Evolutionary conservation across 2,329 filamentous ascomycete species (phyloP).

Genomic region (Byssochlamys sp.): DNA sequence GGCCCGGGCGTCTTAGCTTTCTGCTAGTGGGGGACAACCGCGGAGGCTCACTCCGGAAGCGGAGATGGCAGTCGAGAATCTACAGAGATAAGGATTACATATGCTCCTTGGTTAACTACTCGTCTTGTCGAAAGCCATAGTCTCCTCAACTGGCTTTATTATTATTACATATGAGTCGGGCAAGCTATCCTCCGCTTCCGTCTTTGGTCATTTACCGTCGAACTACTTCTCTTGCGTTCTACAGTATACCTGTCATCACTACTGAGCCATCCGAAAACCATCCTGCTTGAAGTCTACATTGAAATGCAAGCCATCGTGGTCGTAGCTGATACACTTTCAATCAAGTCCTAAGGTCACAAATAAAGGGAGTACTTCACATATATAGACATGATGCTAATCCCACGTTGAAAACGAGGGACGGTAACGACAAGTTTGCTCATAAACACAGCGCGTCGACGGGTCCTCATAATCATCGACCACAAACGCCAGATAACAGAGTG

Average conservation of each 20-base stretch:
- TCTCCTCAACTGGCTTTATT: too few species aligned
- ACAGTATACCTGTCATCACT: neutral
- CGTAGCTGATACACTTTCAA: neutral
- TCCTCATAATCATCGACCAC: neutral
- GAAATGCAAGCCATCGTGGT: neutral
- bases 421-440: neutral
- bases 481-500: neutral
- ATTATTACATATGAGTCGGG: neutral
- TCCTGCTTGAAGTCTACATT: neutral
- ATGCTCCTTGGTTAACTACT: neutral
- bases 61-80: neutral
- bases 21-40: conserved; percentile 3
- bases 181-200: neutral
- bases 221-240: neutral
- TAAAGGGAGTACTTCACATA: neutral
- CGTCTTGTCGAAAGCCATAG: too few species aligned
- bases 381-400: neutral
- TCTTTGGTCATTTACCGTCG: neutral
- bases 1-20: neutral
- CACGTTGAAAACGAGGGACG: neutral
- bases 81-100: conserved; percentile 2
- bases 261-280: neutral
- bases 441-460: neutral
- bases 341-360: neutral
- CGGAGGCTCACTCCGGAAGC: conserved; percentile 3